A percentile compares a stretch with the other conserved stretches of the same genome.
Conservation (phyloP, 257 asterid genomes). For the Solanum appendiculatum region DNA sequence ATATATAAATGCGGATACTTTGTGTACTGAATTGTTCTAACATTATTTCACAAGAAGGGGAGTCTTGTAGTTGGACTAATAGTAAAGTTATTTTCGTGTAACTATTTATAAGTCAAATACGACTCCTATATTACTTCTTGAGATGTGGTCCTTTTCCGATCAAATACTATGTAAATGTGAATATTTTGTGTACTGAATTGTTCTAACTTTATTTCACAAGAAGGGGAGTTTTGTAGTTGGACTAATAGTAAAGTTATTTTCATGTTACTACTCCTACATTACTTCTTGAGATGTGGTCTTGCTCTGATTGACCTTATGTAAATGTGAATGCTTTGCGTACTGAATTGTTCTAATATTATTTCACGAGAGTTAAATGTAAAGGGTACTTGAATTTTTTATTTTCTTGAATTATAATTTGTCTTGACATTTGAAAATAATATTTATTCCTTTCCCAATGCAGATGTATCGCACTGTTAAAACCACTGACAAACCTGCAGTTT, state of each 20-base stretch:
- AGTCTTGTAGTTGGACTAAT: not conserved
- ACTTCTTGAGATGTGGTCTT: not conserved
- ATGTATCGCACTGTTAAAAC: conserved; percentile 96
- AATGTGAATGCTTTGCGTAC: not conserved
- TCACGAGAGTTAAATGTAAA: not conserved
- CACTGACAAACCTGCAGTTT: conserved; percentile 90
- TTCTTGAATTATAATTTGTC: not conserved
- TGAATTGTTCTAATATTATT: not conserved
- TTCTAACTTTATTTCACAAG: too few relatives aligned
- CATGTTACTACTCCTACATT: too few relatives aligned
- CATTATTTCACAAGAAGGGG: not conserved
- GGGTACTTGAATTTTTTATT: not conserved
- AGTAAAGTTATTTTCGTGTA: not conserved
- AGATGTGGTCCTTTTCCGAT: not conserved
- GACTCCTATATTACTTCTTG: not conserved
- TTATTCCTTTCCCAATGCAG: conserved; percentile 41
- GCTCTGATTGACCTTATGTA: not conserved
- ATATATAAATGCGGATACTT: too few relatives aligned
- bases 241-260: too few relatives aligned
- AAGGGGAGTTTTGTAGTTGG: too few relatives aligned
- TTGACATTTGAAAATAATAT: not conserved
- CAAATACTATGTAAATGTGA: too few relatives aligned
- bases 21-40: too few relatives aligned
- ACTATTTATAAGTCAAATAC: not conserved
- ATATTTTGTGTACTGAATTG: too few relatives aligned